These are phyloP conservation scores for Quercus tomentella DNA, from an alignment of 331 rosid genomes.

Conservation along the genomic window DNA sequence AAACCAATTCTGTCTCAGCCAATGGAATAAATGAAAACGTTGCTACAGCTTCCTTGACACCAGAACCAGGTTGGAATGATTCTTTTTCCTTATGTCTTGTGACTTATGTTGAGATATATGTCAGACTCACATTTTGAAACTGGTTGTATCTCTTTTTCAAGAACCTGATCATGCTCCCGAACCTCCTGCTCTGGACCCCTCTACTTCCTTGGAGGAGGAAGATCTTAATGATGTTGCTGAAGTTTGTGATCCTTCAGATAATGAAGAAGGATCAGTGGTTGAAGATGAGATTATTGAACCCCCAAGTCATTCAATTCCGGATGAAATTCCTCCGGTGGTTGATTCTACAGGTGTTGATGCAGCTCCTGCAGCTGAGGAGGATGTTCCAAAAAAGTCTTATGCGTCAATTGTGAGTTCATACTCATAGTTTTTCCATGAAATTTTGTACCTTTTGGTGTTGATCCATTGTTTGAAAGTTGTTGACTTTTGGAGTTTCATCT, in stretches of 20 bases:
- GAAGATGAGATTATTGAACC: conserved; percentile 64
- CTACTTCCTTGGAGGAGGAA: conserved; percentile 44
- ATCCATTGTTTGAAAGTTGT: conserved; percentile 1
- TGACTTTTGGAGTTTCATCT: conserved; percentile 16
- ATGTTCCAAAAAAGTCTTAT: conserved; percentile 71
- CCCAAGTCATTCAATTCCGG: conserved; percentile 33
- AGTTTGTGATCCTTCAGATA: conserved; percentile 67
- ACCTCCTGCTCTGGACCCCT: conserved; percentile 48
- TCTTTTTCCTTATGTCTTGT: conserved; percentile 7
- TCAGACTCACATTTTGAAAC: conserved; percentile 6
- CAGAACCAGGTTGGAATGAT: conserved; percentile 64
- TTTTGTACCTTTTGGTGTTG: not conserved
- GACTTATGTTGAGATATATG: not conserved
- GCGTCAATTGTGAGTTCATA: conserved; percentile 78
- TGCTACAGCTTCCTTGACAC: conserved; percentile 30
- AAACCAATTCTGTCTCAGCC: conserved; percentile 35
- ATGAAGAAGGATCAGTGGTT: conserved; percentile 59
- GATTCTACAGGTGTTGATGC: conserved; percentile 45
- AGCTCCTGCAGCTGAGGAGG: conserved; percentile 62
- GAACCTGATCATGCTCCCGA: conserved; percentile 60
- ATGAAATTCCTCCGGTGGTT: conserved; percentile 30
- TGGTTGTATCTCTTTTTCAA: conserved; percentile 31
- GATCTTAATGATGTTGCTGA: conserved; percentile 51
- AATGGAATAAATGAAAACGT: conserved; percentile 44
- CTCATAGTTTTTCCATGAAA: conserved; percentile 14